A percentile compares a stretch with the other conserved stretches of the same genome.
Evolutionary conservation across 1,284 basidiomycete genomes (phyloP).

Genomic region (Rhodotorula sp.): DNA sequence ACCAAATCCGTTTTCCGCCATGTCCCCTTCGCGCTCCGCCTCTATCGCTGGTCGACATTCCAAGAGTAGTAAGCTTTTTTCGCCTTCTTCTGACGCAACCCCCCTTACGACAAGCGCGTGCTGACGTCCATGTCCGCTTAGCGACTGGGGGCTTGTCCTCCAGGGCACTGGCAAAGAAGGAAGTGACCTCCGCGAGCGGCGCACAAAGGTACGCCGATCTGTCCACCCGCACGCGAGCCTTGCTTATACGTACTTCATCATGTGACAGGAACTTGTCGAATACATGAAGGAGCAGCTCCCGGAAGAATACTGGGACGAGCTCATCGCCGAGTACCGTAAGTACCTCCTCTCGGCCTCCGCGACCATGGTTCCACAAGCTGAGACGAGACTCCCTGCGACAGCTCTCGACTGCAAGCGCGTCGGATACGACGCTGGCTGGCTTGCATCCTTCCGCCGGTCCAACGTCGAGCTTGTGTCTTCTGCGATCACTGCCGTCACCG

Average conservation of each 20-base stretch:
- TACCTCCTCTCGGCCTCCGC: not conserved
- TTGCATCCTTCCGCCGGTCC: conserved; percentile 55
- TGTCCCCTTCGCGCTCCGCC: conserved; percentile 55
- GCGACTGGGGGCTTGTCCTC: conserved; percentile 12
- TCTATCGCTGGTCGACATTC: conserved; percentile 54
- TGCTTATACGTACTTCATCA: not conserved
- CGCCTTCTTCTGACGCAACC: not conserved
- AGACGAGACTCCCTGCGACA: not conserved
- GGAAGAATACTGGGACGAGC: conserved; percentile 52
- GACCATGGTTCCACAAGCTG: not conserved
- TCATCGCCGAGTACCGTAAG: conserved; percentile 58
- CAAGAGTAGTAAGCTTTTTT: conserved; percentile 6
- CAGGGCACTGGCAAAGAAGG: conserved; percentile 21
- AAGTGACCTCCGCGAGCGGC: conserved; percentile 1
- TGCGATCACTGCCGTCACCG: conserved; percentile 53
- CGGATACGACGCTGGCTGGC: conserved; percentile 59
- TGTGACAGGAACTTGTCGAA: conserved; percentile 48
- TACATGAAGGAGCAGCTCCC: conserved; percentile 57
- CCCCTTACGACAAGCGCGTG: not conserved
- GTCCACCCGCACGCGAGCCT: not conserved
- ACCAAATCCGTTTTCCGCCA: conserved; percentile 55
- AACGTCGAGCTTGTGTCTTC: conserved; percentile 58
- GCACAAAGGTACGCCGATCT: conserved; percentile 11
- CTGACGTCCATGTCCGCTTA: not conserved
- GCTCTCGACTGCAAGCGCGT: conserved; percentile 58